A percentile compares a stretch with the other conserved stretches of the same genome.
Conservation (phyloP, 805 yeast genomes). For the Naumovozyma castellii region DNA sequence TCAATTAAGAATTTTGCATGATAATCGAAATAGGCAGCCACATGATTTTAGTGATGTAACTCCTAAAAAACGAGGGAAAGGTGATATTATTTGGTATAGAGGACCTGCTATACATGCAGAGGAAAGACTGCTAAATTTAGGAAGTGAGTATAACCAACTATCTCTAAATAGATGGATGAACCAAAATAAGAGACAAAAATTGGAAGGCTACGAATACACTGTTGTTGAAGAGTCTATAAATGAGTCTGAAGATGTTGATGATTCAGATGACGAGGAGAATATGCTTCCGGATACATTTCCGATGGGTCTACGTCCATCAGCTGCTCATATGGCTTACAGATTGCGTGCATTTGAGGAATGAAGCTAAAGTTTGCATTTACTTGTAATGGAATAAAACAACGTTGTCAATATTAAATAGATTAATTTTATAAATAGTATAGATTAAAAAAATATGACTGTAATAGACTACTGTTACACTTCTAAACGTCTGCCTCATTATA, state of each 20-base stretch:
- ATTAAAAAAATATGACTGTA: too few relatives aligned
- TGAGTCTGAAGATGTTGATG: conserved; percentile 4
- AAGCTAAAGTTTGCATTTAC: too few relatives aligned
- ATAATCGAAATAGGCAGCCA: too few relatives aligned
- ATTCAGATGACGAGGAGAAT: conserved; percentile 10
- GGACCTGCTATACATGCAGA: conserved; percentile 50
- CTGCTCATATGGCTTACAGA: conserved; percentile 62
- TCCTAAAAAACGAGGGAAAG: conserved; percentile 23
- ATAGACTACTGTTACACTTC: too few relatives aligned
- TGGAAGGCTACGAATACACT: conserved; percentile 8
- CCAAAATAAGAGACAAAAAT: conserved; percentile 9
- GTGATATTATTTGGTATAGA: conserved; percentile 55
- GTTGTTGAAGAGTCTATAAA: conserved; percentile 18
- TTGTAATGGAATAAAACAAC: too few relatives aligned
- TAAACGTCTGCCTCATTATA: too few relatives aligned
- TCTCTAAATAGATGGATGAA: conserved; percentile 22
- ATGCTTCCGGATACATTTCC: conserved; percentile 17
- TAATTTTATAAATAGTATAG: too few relatives aligned
- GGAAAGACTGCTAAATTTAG: conserved; percentile 31
- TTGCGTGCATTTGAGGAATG: conserved; percentile 3
- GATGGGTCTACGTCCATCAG: conserved; percentile 48
- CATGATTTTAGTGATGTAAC: conserved; percentile 15
- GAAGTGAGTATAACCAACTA: conserved; percentile 6
- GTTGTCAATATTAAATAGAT: too few relatives aligned
- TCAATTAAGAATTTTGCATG: conserved; percentile 14